A percentile compares a stretch with the other conserved stretches of the same genome.
Evolutionary conservation across 2,329 filamentous ascomycete genomes (phyloP).

Genomic region (Cladosporium halotolerans): DNA sequence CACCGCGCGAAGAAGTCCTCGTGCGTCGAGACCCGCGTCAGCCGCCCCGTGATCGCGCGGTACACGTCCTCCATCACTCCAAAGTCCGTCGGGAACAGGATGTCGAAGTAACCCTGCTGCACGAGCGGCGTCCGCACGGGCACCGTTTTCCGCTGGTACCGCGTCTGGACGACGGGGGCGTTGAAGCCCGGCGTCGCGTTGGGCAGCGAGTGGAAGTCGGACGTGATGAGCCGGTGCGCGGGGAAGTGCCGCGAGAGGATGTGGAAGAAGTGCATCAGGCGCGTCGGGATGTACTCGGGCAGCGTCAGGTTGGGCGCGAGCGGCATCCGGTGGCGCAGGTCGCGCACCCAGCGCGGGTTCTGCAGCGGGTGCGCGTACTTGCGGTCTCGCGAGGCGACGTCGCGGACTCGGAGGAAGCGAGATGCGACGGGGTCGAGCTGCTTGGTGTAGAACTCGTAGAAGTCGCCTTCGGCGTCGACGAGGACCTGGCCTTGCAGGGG

Average conservation of each 20-base stretch:
- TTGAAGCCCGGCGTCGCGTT: conserved; percentile 80
- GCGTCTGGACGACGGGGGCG: conserved; percentile 91
- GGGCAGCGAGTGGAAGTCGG: conserved; percentile 83
- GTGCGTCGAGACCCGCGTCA: conserved; percentile 78
- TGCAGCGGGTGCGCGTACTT: conserved; percentile 59
- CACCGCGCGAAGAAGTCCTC: conserved; percentile 86
- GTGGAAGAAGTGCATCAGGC: conserved; percentile 95
- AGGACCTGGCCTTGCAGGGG: conserved; percentile 85
- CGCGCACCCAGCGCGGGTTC: conserved; percentile 49
- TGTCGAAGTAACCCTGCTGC: conserved; percentile 98
- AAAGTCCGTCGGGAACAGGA: conserved; percentile 96
- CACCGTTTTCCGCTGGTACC: conserved; percentile 79
- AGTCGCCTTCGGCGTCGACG: conserved; percentile 77
- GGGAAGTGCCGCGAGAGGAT: conserved; percentile 84
- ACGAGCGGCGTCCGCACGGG: conserved; percentile 87
- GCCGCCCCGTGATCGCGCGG: conserved; percentile 82
- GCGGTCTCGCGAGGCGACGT: conserved; percentile 59
- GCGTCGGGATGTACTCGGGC: conserved; percentile 90
- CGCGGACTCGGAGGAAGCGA: conserved; percentile 76
- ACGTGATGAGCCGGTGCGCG: conserved; percentile 77
- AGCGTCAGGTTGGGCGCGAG: conserved; percentile 69
- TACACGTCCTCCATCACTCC: conserved; percentile 86
- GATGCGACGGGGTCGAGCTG: conserved; percentile 74
- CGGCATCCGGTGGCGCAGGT: conserved; percentile 58
- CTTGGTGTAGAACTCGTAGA: conserved; percentile 87